Percentiles rank a stretch among this genome's conserved stretches.
These are phyloP conservation scores for Piper betle DNA, from an alignment of 164 flowering plant species.

Conservation along the genomic window DNA sequence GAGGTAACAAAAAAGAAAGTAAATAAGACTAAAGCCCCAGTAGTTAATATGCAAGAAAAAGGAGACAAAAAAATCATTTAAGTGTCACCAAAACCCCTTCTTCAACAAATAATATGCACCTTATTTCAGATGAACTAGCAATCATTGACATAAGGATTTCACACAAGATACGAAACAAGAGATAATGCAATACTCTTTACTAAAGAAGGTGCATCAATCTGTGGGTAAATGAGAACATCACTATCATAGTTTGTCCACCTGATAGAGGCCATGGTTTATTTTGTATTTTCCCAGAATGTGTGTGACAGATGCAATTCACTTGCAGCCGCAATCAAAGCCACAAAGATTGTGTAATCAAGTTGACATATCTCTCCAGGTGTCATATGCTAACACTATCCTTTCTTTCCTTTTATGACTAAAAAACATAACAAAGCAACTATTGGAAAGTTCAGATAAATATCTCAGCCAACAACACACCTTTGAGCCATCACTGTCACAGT, in stretches of 20 bases:
- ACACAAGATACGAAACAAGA: background rate
- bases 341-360: too few relatives aligned
- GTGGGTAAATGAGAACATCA: too few relatives aligned
- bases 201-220: too few relatives aligned
- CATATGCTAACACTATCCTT: background rate
- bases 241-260: too few relatives aligned
- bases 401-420: background rate
- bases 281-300: too few relatives aligned
- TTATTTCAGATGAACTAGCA: background rate
- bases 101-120: background rate
- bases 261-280: too few relatives aligned
- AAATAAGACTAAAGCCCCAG: background rate
- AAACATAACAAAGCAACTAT: background rate
- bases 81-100: background rate
- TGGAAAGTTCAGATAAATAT: background rate
- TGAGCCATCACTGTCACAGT: conserved; percentile 89
- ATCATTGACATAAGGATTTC: background rate
- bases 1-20: background rate
- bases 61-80: background rate
- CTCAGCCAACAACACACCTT: conserved; percentile 28
- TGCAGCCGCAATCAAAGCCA: too few relatives aligned
- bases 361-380: background rate
- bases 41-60: background rate
- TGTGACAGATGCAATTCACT: too few relatives aligned
- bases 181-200: background rate